These are phyloP conservation scores for Crithidia sp. DNA, from an alignment of 208 protist species.

Conservation along the genomic window DNA sequence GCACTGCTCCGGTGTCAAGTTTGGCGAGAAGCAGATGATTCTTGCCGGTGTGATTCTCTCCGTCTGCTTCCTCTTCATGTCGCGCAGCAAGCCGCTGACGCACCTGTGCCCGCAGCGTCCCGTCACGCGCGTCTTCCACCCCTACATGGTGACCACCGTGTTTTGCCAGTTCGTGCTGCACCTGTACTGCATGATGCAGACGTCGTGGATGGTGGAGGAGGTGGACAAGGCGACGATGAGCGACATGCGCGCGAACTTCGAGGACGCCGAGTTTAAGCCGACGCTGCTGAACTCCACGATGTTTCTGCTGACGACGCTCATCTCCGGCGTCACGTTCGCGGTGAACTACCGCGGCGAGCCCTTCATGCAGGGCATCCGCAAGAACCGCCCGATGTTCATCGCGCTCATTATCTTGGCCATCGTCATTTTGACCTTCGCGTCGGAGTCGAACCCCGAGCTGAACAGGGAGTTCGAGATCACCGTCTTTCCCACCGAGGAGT, in stretches of 20 bases:
- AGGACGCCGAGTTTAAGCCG: constrained; percentile 95
- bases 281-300: constrained; percentile 97
- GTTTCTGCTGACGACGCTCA: constrained; percentile 95
- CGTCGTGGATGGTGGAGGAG: constrained; percentile 74
- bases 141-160: constrained; percentile 95
- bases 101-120: constrained; percentile 93
- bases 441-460: constrained; percentile 73
- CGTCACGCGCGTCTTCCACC: constrained; percentile 94
- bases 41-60: constrained; percentile 94
- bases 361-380: constrained; percentile 93
- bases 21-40: constrained; percentile 98
- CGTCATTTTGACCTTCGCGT: constrained; percentile 83
- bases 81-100: constrained; percentile 93
- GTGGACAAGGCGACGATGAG: constrained; percentile 63
- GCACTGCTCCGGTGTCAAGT: constrained; percentile 97
- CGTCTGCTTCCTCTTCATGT: constrained; percentile 98
- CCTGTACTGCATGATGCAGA: constrained; percentile 91
- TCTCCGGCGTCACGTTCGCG: constrained; percentile 96
- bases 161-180: constrained; percentile 97
- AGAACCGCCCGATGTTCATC: constrained; percentile 93
- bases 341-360: constrained; percentile 98
- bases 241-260: constrained; percentile 58
- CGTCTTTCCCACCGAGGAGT: constrained; percentile 80
- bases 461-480: constrained; percentile 91
- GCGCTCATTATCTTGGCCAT: constrained; percentile 74